Base-by-base conservation (phyloP, 768 basidiomycete genomes). In the Lentinus brumalis region DNA sequence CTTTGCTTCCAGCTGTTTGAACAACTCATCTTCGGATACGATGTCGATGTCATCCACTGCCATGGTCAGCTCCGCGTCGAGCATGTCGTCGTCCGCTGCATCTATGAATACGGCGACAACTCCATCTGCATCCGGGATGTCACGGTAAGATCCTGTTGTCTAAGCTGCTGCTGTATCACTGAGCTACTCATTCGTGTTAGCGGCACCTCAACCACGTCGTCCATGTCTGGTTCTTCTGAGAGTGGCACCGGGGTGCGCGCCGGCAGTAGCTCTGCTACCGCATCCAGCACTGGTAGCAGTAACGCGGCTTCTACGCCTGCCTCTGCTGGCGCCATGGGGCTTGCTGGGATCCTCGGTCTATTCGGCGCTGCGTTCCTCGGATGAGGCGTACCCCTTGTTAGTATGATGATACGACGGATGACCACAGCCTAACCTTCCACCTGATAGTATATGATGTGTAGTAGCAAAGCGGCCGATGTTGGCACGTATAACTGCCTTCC, bases 291-390 rank as follows among this genome's bases (percentile, higher is more conserved):
- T 39, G 55, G 55, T 66, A n/a, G 73, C 51, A 70, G 71, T 29
- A 75, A 71, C 45, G 78, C 72, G 45, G 76, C 77, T 15, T 71
- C 66, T 52, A 58, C 65, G 69, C 41, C 54, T 65, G 55, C 54
- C 1, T 59, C 57, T 42, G 64, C 74, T 53, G 71, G 76, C 10
- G 67, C 75, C 0, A 73, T 79, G 64, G 80, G 83, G 15, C 64
- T 85, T 29, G 82, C 81, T 50, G 79, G 78, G 41, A 35, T 84
- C 40, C 71, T 86, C 69, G 83, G 84, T 21, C 65, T 85, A 46
- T 70, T 83, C 56, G 84, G 84, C 44, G 77, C 80, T 54, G 76
- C 76, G 51, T 73, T 86, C 21, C 74, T 84, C 9, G 62, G 62
- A 41, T 63, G 50, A 58, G 38, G n/a, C 7, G 31, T 3, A 15